Evolutionary conservation across 1,139 yeast species (phyloP).

Genomic region (Candida sojae): DNA sequence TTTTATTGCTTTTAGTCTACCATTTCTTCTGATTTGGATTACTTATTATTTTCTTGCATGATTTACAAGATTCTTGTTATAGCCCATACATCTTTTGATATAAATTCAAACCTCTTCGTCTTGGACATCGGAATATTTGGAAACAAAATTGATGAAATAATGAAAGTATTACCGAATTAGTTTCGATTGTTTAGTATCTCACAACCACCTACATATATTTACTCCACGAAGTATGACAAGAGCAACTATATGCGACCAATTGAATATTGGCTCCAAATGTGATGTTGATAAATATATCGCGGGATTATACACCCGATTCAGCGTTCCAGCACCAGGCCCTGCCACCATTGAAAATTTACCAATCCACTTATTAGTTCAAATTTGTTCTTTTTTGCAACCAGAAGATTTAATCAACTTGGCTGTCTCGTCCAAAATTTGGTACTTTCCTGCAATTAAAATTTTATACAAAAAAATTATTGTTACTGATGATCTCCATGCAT

Average conservation of each 20-base stretch:
- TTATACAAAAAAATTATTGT: constrained; percentile 10
- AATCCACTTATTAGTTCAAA: constrained; percentile 1
- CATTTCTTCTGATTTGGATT: not conserved
- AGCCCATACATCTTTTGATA: not conserved
- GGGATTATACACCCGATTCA: not conserved
- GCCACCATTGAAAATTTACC: constrained; percentile 6
- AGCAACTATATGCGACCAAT: not conserved
- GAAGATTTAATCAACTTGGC: constrained; percentile 6
- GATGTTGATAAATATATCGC: not conserved
- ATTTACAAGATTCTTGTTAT: not conserved
- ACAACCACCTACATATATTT: not conserved
- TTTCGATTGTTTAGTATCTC: not conserved
- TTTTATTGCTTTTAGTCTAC: not conserved
- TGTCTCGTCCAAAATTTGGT: constrained; percentile 7
- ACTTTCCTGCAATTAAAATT: constrained; percentile 8
- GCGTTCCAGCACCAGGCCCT: not conserved
- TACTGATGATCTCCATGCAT: constrained; percentile 6
- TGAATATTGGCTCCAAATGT: not conserved
- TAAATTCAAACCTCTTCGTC: not conserved
- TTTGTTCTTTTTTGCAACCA: constrained; percentile 8
- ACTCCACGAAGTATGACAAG: not conserved
- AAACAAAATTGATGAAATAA: not conserved
- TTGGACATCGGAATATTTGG: not conserved
- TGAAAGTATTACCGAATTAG: not conserved
- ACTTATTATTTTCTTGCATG: not conserved